Evolutionary conservation across 1,284 basidiomycete genomes (phyloP).

Genomic region (Malassezia dermatis): DNA sequence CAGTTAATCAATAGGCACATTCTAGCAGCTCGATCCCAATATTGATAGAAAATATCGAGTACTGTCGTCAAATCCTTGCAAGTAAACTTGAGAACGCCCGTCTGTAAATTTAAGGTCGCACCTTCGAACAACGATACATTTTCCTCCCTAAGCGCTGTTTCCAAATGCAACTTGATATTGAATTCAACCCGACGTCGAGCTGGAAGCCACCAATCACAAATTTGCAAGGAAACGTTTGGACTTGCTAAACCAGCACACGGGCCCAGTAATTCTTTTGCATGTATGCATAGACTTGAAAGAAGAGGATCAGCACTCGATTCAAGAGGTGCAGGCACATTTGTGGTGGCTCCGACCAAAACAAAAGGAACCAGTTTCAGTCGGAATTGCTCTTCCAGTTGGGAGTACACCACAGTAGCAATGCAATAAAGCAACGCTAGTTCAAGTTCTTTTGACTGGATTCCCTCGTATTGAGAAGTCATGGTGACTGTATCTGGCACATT

Average conservation of each 20-base stretch:
- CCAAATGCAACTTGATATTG: neutral
- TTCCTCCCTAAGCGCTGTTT: neutral
- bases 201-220: slow-evolving; percentile 14
- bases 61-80: neutral
- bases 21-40: slow-evolving; percentile 8
- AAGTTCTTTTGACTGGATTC: slow-evolving; percentile 7
- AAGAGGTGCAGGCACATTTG: neutral
- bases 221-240: slow-evolving; percentile 8
- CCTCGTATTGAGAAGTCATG: neutral
- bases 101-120: neutral
- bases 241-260: neutral
- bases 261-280: slow-evolving; percentile 1
- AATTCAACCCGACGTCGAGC: slow-evolving; percentile 6
- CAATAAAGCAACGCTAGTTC: slow-evolving; percentile 11
- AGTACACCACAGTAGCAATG: slow-evolving; percentile 14
- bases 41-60: neutral
- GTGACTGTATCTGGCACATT: neutral
- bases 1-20: slow-evolving; percentile 8
- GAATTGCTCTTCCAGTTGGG: slow-evolving; percentile 15
- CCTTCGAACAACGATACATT: neutral
- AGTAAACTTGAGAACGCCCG: neutral
- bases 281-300: slow-evolving; percentile 9
- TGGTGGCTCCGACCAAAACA: slow-evolving; percentile 7
- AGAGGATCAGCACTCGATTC: neutral
- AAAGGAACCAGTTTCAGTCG: slow-evolving; percentile 8